phyloP scores from a whole-genome alignment of 306 rosid genomes.

The Casuarina glauca region DNA sequence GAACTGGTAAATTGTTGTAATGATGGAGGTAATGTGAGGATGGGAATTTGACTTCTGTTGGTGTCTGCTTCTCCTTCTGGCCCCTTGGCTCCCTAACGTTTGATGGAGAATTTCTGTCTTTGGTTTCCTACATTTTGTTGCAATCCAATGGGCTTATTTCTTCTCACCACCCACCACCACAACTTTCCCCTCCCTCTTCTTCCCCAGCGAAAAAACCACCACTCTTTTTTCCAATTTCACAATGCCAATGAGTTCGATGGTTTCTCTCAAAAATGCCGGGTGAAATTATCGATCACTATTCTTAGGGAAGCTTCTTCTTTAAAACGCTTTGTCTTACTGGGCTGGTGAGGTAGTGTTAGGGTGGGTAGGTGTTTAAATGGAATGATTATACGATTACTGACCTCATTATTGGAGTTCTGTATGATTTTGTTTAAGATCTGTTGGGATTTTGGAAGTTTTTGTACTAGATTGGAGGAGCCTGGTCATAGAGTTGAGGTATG shows the following conservation, averaged over 20 bases:
- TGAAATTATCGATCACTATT: neutral
- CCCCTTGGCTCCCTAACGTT: neutral
- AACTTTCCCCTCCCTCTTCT: neutral
- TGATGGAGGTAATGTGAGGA: constrained; percentile 16
- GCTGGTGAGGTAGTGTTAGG: neutral
- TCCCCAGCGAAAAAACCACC: too few relatives aligned
- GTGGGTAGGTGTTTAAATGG: neutral
- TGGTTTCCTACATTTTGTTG: constrained; percentile 16
- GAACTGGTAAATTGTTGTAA: constrained; percentile 33
- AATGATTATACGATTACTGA: neutral
- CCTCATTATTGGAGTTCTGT: neutral
- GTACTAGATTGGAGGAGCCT: neutral
- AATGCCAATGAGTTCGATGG: constrained; percentile 27
- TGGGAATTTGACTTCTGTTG: constrained; percentile 16
- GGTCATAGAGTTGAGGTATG: neutral
- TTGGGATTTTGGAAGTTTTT: neutral
- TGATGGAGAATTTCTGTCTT: constrained; percentile 9
- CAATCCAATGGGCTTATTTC: constrained; percentile 17
- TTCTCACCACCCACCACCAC: neutral
- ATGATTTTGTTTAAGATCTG: neutral
- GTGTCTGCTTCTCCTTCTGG: neutral
- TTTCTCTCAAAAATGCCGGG: neutral
- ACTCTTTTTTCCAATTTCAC: neutral
- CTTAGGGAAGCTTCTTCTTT: neutral
- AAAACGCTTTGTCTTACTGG: neutral